Evolutionary conservation across 805 yeast genomes (phyloP), one percentile per base, ranked within the genome.

Genomic region (Wickerhamomyces alni): DNA sequence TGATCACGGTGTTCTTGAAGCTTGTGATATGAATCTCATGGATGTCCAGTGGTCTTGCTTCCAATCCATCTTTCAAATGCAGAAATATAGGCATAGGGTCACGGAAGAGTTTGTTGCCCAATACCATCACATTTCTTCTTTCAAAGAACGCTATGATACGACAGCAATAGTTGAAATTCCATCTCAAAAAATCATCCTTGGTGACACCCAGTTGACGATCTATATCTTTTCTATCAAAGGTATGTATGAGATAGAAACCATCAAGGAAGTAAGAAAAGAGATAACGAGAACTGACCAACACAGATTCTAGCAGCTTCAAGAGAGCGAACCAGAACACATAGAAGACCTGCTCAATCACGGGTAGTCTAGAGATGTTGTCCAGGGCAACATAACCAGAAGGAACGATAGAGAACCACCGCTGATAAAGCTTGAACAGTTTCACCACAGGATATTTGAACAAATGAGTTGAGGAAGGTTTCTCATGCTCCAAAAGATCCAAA

Each of bases 361-460:
- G 12, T 26, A 26, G 12, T 9, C 28, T n/a, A 9, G 28, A 9
- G 8, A 26, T 26, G 12, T 5, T 5, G 7, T n/a, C 43, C 9
- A 54, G 21, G 1, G 49, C 38, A 24, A 35, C 42, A 5, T 44
- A 37, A 19, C 42, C 48, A 1, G 52, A 42, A 2, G 59, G 59
- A 12, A 41, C 34, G 1, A 30, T 19, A 2, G 16, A 13, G 27
- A 40, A 51, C 49, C 59, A 55, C 1, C 26, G 36, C 16, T 45
- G 43, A 3, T 50, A 16, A 5, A 45, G 13, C 10, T 34, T 31
- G 17, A 42, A 44, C 4, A 54, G 33, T 8, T 40, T 40, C 16
- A 43, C 38, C 15, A 54, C 37, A 6, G 58, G 55, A 35, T 45
- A 54, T 16, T 37, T 19, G 1, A 44, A 49, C 15, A 48, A 46